These are phyloP conservation scores for Ganoderma meredithae DNA, from an alignment of 1,284 basidiomycete genomes.

Conservation along the genomic window DNA sequence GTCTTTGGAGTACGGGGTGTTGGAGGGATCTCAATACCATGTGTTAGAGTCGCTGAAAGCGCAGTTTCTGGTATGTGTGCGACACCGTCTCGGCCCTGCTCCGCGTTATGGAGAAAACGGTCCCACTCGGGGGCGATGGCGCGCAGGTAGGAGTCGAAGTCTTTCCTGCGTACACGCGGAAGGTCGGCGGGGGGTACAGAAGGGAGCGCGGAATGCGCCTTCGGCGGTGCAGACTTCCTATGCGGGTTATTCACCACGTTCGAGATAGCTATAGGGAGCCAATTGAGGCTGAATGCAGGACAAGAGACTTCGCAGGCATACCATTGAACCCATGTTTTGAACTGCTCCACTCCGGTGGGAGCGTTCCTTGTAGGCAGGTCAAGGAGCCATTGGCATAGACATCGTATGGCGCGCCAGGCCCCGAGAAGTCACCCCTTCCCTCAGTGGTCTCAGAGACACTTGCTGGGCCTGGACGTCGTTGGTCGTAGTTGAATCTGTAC, in stretches of 20 bases:
- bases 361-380: constrained; percentile 41
- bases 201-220: constrained; percentile 83
- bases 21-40: constrained; percentile 31
- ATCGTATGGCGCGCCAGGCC: constrained; percentile 35
- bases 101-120: constrained; percentile 61
- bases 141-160: constrained; percentile 85
- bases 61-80: constrained; percentile 48
- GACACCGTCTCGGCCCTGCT: constrained; percentile 54
- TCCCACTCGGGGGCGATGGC: constrained; percentile 83
- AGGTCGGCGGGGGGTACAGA: constrained; percentile 74
- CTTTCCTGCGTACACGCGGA: constrained; percentile 82
- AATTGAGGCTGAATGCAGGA: constrained; percentile 9
- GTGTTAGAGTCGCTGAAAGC: constrained; percentile 39
- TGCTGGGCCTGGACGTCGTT: constrained; percentile 61
- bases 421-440: constrained; percentile 52
- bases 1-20: constrained; percentile 43
- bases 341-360: constrained; percentile 79
- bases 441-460: constrained; percentile 75
- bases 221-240: constrained; percentile 84
- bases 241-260: constrained; percentile 88
- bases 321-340: constrained; percentile 83
- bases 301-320: constrained; percentile 41
- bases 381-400: constrained; percentile 33
- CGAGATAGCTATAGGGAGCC: constrained; percentile 60
- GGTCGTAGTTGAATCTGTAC: constrained; percentile 75